Evolutionary conservation across 768 basidiomycete genomes (phyloP), one percentile per base, ranked within the genome.

Genomic region (Cystobasidium onofrii): DNA sequence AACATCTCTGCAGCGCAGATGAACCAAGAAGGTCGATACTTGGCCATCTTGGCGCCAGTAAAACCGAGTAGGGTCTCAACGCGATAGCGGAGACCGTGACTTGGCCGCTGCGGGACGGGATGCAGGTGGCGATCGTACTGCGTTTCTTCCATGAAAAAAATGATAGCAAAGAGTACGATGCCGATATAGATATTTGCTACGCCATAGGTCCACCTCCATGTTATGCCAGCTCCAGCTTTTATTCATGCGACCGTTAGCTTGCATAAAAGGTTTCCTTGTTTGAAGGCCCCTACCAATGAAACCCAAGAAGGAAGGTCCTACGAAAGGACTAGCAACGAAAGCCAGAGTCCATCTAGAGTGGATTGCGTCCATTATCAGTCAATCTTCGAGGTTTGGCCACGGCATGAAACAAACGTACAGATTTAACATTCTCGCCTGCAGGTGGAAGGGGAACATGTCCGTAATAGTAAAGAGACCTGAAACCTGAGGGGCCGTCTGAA

Each of bases 171-270:
- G 7, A 88, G 83, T 4, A 89, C 86, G 20, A 87, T 75, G 1
- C 82, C 81, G 2, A 83, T 82, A 77, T 88, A 89, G 23, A 88
- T 84, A 34, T 84, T 85, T 0, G 86, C 88, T 41, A 87, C 86
- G 18, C 86, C 87, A 74, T 89, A 89, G 23, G 87, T 83, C 87
- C 88, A 88, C 55, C 87, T 80, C 86, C 86, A 88, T 64, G 83
- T 84, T 57, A 46, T 57, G 10, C 72, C 43, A 4, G 13, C 34
- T 2, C 18, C 23, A 57, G 39, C 46, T 23, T 62, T 41, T 43
- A n/a, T 41, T 1, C 41, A 50, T 31, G 0, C 29, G 1, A 15
- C 29, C 0, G 17, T 39, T 7, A 23, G 65, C 74, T 23, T 76
- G 78, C 78, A 10, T 10, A n/a, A 6, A n/a, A 31, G 33, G 61